Base-by-base conservation (phyloP, 1,284 basidiomycete species). In the Cronartium ribicola region DNA sequence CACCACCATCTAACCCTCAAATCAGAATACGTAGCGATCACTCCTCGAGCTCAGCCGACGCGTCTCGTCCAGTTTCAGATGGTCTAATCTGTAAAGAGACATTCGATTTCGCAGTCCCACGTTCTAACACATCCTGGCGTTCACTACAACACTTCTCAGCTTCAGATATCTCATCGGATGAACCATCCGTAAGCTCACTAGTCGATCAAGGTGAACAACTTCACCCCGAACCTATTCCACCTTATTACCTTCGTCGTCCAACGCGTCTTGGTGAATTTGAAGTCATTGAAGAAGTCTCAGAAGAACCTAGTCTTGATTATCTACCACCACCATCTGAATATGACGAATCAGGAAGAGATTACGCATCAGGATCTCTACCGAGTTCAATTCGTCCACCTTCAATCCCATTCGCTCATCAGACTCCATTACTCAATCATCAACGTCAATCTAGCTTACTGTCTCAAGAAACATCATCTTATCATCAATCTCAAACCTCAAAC, bases 381-480 rank as follows among this genome's bases (percentile, higher is more conserved):
- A 61, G 71, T 57, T 73, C 71, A 55, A 60, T 39, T 20, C 59
- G 36, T 6, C 64, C 64, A 8, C 71, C 71, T 66, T 73, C 71
- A 29, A 46, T 73, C 40, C 64, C 71, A 20, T 73, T 73, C 51
- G 71, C 71, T 6, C 71, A 73, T 73, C 71, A 22, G 29, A 73
- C 71, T 5, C 71, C 71, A 14, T n/a, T 66, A 17, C 8, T 73
- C 7, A n/a, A 62, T 61, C 40, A 73, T 14, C 36, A 41, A n/a
- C n/a, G 57, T n/a, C 22, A 65, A 8, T 43, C 4, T 20, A 22
- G 29, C 63, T 39, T 14, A 64, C 36, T 62, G 29, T 10, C 6
- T 37, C 41, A 62, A 37, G 17, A 10, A 6, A n/a, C 40, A 48
- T 29, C 51, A 61, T 44, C 41, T 13, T n/a, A 59, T n/a, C 60